Conservation (phyloP, 805 yeast genomes). For the Spathaspora sp. region DNA sequence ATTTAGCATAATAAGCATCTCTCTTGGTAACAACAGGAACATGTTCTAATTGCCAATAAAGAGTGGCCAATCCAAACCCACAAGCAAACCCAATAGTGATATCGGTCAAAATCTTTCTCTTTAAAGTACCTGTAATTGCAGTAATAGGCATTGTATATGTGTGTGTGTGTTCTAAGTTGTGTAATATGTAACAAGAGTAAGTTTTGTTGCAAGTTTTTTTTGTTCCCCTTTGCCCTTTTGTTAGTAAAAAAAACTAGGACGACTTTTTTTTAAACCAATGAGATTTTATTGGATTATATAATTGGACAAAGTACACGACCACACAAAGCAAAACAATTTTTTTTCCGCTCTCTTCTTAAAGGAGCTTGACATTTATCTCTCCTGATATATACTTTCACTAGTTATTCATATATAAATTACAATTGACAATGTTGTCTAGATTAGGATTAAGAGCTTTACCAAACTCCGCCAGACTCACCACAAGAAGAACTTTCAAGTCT, state of each 20-base stretch:
- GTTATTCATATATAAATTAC: background rate
- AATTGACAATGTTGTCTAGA: constrained; percentile 21
- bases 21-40: constrained; percentile 66
- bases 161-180: background rate
- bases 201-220: background rate
- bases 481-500: constrained; percentile 41
- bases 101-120: constrained; percentile 77
- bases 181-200: background rate
- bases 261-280: constrained; percentile 12
- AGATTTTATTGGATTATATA: constrained; percentile 13
- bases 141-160: constrained; percentile 62
- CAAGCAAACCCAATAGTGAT: constrained; percentile 62
- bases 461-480: constrained; percentile 4
- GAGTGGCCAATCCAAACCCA: constrained; percentile 59
- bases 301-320: constrained; percentile 1
- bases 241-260: background rate
- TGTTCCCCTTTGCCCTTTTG: background rate
- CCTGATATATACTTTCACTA: too few species aligned
- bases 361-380: too few species aligned
- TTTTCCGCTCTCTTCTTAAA: background rate
- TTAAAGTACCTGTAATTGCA: constrained; percentile 81
- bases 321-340: background rate
- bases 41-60: constrained; percentile 88
- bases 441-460: constrained; percentile 9
- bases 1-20: constrained; percentile 78